Evolutionary conservation across 108 stramenopile genomes (phyloP).

Genomic region (Skeletonema grethae): DNA sequence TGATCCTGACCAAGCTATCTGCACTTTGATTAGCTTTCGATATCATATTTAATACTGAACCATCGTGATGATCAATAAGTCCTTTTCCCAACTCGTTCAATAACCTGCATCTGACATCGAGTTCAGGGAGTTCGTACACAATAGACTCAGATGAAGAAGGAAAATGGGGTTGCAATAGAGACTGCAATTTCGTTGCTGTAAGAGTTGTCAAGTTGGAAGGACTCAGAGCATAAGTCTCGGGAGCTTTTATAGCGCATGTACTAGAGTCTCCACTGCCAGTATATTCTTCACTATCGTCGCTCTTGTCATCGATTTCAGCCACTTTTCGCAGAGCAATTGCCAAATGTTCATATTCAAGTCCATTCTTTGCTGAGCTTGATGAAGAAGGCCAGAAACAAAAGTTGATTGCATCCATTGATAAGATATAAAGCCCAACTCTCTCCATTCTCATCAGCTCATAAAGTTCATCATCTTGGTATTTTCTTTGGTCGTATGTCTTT

Average conservation of each 20-base stretch:
- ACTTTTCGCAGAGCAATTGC: slow-evolving; percentile 76
- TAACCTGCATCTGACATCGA: slow-evolving; percentile 59
- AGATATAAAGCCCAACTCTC: slow-evolving; percentile 79
- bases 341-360: slow-evolving; percentile 87
- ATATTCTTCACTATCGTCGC: neutral
- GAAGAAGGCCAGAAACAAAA: slow-evolving; percentile 93
- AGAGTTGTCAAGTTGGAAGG: slow-evolving; percentile 59
- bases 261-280: neutral
- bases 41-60: slow-evolving; percentile 67
- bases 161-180: slow-evolving; percentile 49
- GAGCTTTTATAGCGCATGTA: neutral
- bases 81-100: slow-evolving; percentile 79
- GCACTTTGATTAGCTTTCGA: slow-evolving; percentile 57
- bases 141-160: slow-evolving; percentile 10
- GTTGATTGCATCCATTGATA: slow-evolving; percentile 92
- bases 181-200: slow-evolving; percentile 50
- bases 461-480: slow-evolving; percentile 13
- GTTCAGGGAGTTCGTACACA: slow-evolving; percentile 55
- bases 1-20: slow-evolving; percentile 58
- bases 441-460: slow-evolving; percentile 53
- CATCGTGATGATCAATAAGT: slow-evolving; percentile 53
- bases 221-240: slow-evolving; percentile 54
- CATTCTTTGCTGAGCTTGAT: slow-evolving; percentile 33
- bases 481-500: slow-evolving; percentile 24
- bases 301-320: slow-evolving; percentile 65